phyloP scores from a whole-genome alignment of 73 alveolate species.

The Effrenium voratum region DNA sequence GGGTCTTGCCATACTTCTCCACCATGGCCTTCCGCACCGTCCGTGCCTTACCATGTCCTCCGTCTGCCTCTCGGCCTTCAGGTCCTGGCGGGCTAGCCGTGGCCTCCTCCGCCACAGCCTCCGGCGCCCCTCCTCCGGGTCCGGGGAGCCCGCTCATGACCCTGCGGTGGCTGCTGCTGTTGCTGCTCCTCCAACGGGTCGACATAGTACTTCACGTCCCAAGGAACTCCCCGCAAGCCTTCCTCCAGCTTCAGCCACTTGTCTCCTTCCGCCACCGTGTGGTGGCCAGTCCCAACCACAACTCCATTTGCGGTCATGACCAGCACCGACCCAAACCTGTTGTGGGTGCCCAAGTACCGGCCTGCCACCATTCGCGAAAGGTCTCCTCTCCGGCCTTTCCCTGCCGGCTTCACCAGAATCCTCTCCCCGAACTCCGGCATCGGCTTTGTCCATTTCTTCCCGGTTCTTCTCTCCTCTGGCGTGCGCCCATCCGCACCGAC shows the following conservation, averaged over 20 bases:
- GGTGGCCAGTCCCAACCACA: too few species aligned
- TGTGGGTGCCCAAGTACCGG: too few species aligned
- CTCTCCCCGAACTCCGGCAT: constrained; percentile 23
- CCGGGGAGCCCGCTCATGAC: too few species aligned
- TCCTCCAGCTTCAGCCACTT: constrained; percentile 15
- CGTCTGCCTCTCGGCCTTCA: too few species aligned
- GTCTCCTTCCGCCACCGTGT: not conserved
- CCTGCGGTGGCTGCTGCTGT: too few species aligned
- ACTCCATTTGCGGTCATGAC: too few species aligned
- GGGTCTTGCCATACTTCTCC: not conserved
- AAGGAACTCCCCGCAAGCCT: not conserved
- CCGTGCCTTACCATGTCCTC: not conserved
- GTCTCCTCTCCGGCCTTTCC: not conserved
- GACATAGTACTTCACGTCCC: not conserved
- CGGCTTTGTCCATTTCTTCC: not conserved
- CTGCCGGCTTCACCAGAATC: constrained; percentile 3
- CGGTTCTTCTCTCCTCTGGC: constrained; percentile 20
- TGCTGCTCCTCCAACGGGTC: not conserved
- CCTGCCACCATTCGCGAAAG: too few species aligned
- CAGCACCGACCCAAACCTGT: too few species aligned
- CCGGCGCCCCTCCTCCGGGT: too few species aligned
- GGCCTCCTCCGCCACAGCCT: too few species aligned
- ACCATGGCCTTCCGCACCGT: not conserved
- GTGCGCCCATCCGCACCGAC: constrained; percentile 36
- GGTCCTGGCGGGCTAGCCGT: too few species aligned